Evolutionary conservation across 2,329 filamentous ascomycete species (phyloP).

Genomic region (Knoxdaviesia capensis): DNA sequence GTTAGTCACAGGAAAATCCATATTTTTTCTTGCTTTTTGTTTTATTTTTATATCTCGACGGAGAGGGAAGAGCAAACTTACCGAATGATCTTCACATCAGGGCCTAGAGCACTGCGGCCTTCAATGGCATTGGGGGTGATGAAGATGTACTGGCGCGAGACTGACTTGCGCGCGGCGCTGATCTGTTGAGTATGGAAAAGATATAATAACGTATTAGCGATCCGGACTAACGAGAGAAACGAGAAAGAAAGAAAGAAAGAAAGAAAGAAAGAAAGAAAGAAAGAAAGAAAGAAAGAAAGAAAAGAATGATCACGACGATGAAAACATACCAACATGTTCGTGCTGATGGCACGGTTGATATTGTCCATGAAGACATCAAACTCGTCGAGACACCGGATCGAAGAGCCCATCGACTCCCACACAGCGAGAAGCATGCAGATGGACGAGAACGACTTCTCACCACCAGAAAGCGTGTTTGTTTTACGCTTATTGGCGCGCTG

Average conservation of each 20-base stretch:
- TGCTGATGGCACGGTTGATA: constrained; percentile 82
- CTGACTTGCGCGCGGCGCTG: constrained; percentile 58
- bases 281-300: constrained; percentile 3
- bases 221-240: constrained; percentile 1
- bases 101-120: constrained; percentile 31
- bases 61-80: constrained; percentile 14
- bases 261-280: neutral
- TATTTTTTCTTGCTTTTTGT: neutral
- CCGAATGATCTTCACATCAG: constrained; percentile 65
- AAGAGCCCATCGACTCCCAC: constrained; percentile 97
- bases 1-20: constrained; percentile 8
- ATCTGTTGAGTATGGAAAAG: constrained; percentile 1
- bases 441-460: constrained; percentile 94
- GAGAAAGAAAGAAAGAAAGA: constrained; percentile 5
- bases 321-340: constrained; percentile 66
- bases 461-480: constrained; percentile 83
- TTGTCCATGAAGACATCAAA: constrained; percentile 99
- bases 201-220: neutral
- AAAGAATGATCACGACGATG: neutral
- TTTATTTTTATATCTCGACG: neutral
- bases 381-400: constrained; percentile 85
- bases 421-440: constrained; percentile 83
- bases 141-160: constrained; percentile 86
- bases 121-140: constrained; percentile 84
- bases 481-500: constrained; percentile 52